Base-by-base conservation (phyloP, 805 yeast species). In the Metschnikowia noctiluminum region DNA sequence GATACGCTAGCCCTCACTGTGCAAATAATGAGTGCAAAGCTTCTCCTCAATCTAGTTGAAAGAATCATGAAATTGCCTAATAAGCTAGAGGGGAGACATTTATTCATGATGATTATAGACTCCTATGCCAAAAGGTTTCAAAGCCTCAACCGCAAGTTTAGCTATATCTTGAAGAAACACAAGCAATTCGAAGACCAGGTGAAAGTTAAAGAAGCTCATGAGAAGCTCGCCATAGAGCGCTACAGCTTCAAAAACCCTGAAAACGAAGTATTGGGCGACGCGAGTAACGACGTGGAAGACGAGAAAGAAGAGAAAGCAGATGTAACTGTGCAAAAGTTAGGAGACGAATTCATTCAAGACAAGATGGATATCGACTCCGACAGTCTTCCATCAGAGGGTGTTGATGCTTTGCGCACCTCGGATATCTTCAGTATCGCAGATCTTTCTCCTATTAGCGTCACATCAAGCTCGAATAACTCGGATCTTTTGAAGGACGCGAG, bases 11-110 rank as follows among this genome's bases (percentile, higher is more conserved):
- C 96, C 0, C 77, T 89, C 52, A 87, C 96, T 7, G 96, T 91
- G 35, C 98, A 95, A 65, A 87, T 91, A 9, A 90, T 94, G 97
- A 87, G 97, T 68, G 96, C 97, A 2, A 92, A 91, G 66, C 72
- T 94, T 31, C 68, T 94, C 31, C 68, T 92, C 53, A 95, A 94
- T 64, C 72, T 95, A 58, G 92, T 94, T 16, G 99, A 95, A 56
- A 74, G 96, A 39, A 86, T 94, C 36, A 77, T 87, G 79, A 86
- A 87, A 59, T 66, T 91, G 57, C 91, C 87, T 37, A 86, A 87
- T 45, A 87, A 87, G 56, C 78, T 81, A 28, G 96, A 94, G 53
- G 87, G 89, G 2, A 75, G 94, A 46, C 96, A 89, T 63, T 71
- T 95, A 45, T 80, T 90, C 69, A 81, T 94, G 79, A 76, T 87